Conservation (phyloP, 371 early-diverging fungal genomes). For the Lichtheimia hyalospora region DNA sequence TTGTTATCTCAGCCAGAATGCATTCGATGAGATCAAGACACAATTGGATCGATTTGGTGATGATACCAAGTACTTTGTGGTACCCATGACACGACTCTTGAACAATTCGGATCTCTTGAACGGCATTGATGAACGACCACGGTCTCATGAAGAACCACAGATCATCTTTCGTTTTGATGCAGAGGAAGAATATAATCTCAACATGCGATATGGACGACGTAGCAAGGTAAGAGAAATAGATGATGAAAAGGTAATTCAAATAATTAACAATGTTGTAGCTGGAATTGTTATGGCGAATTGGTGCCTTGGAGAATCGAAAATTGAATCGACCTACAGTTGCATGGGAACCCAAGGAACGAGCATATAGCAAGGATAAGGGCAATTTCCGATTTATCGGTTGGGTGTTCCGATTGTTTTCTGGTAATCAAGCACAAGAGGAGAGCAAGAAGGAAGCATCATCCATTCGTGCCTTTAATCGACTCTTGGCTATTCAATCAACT, state of each 20-base stretch:
- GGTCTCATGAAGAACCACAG: constrained; percentile 69
- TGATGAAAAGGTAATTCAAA: too few species aligned
- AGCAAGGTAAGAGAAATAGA: constrained; percentile 53
- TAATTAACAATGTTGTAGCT: constrained; percentile 25
- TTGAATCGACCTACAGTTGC: constrained; percentile 62
- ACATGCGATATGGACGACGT: constrained; percentile 73
- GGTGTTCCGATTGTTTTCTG: constrained; percentile 70
- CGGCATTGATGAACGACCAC: constrained; percentile 54
- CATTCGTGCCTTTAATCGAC: constrained; percentile 65
- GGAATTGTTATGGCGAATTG: constrained; percentile 67
- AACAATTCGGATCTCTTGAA: constrained; percentile 61
- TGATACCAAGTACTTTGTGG: constrained; percentile 61
- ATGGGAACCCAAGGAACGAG: constrained; percentile 59
- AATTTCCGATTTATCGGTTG: constrained; percentile 67
- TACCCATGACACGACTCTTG: constrained; percentile 68
- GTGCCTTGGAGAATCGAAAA: constrained; percentile 57
- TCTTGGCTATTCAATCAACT: constrained; percentile 65
- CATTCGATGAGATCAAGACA: constrained; percentile 56
- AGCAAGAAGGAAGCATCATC: constrained; percentile 64
- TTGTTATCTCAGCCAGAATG: constrained; percentile 60
- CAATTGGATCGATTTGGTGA: constrained; percentile 52
- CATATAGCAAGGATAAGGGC: constrained; percentile 55
- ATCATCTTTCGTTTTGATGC: constrained; percentile 68
- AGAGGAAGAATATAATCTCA: constrained; percentile 57
- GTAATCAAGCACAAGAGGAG: constrained; percentile 66